Conservation (phyloP, 2,329 filamentous ascomycete species). For the Diplocarpon rosae region DNA sequence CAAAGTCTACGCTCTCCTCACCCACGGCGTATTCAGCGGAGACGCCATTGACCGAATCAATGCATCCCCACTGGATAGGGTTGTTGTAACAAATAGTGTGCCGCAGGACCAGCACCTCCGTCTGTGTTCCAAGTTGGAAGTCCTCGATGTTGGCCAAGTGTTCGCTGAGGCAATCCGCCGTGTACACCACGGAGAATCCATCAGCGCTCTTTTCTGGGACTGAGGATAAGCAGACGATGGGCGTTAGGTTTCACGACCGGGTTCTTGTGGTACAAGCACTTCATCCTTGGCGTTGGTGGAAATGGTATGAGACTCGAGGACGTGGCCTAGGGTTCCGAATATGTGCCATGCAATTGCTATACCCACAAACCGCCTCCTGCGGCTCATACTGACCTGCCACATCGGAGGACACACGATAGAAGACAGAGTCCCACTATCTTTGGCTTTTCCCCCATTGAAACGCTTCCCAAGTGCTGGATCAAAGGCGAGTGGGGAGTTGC, state of each 20-base stretch:
- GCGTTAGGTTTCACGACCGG: not conserved
- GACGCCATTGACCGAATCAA: slow-evolving; percentile 93
- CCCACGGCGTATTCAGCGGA: slow-evolving; percentile 88
- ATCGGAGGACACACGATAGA: slow-evolving; percentile 17
- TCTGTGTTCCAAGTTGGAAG: slow-evolving; percentile 77
- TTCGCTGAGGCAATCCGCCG: slow-evolving; percentile 93
- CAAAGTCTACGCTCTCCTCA: slow-evolving; percentile 82
- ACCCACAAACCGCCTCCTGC: slow-evolving; percentile 18
- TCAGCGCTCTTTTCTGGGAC: slow-evolving; percentile 75
- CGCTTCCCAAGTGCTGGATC: slow-evolving; percentile 28
- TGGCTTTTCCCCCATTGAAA: slow-evolving; percentile 16
- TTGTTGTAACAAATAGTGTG: slow-evolving; percentile 91
- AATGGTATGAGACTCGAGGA: not conserved
- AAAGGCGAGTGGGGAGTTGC: slow-evolving; percentile 20
- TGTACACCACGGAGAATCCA: slow-evolving; percentile 95
- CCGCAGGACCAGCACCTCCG: slow-evolving; percentile 73
- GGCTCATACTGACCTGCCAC: slow-evolving; percentile 21
- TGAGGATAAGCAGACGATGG: slow-evolving; percentile 37
- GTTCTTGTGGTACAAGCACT: slow-evolving; percentile 9
- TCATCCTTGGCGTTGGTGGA: slow-evolving; percentile 17
- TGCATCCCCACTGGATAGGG: slow-evolving; percentile 81
- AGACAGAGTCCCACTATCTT: slow-evolving; percentile 13
- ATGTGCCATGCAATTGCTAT: slow-evolving; percentile 22
- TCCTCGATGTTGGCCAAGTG: slow-evolving; percentile 80
- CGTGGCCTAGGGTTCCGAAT: not conserved